Percentiles rank a stretch among this genome's conserved stretches.
phyloP scores from a whole-genome alignment of 768 basidiomycete species.

The Boletus tylopilopsis region DNA sequence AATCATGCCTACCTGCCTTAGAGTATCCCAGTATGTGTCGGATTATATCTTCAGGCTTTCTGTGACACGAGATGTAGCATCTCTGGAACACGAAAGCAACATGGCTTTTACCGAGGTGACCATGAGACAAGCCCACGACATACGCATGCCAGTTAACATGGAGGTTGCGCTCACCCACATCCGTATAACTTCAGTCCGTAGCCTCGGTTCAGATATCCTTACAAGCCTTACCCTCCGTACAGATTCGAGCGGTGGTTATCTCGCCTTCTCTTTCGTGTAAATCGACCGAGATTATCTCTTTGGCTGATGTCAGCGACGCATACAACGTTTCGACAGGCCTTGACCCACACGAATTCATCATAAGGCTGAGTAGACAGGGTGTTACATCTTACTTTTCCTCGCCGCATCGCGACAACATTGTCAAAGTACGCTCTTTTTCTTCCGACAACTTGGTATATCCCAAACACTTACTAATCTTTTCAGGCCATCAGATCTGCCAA shows the following conservation, averaged over 20 bases:
- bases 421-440: conserved; percentile 50
- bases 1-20: conserved; percentile 43
- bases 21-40: conserved; percentile 50
- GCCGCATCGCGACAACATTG: conserved; percentile 60
- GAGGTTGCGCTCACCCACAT: conserved; percentile 68
- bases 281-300: conserved; percentile 76
- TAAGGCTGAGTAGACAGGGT: conserved; percentile 68
- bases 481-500: conserved; percentile 78
- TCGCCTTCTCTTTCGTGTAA: conserved; percentile 67
- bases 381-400: conserved; percentile 77
- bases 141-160: conserved; percentile 69
- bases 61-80: conserved; percentile 38
- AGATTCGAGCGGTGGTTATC: conserved; percentile 71
- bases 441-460: neutral
- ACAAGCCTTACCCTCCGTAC: conserved; percentile 7
- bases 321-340: conserved; percentile 77
- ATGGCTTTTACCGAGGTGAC: conserved; percentile 58
- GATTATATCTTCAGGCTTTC: neutral
- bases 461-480: neutral
- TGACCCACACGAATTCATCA: conserved; percentile 77
- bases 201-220: neutral
- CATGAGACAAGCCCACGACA: conserved; percentile 61
- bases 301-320: conserved; percentile 82
- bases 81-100: conserved; percentile 56
- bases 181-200: conserved; percentile 68